These are phyloP conservation scores for Phaeosphaeria sp. DNA, from an alignment of 2,329 filamentous ascomycete species.

Conservation along the genomic window DNA sequence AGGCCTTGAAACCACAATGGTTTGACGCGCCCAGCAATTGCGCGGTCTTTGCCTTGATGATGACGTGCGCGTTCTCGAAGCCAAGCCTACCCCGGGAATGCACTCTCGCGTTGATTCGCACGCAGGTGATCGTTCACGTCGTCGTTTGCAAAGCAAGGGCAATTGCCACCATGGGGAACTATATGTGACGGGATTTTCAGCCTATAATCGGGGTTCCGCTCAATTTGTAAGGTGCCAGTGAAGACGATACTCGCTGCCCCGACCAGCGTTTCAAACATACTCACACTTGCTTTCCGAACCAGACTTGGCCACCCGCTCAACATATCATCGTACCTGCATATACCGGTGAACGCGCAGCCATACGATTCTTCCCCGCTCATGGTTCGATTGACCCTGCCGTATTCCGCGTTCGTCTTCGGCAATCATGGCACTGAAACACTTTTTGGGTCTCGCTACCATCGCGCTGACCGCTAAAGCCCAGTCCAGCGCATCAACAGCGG, in stretches of 20 bases:
- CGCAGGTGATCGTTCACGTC: conserved; percentile 16
- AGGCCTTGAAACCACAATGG: conserved; percentile 13
- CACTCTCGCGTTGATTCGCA: not conserved
- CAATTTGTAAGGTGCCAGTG: not conserved
- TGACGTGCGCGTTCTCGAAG: conserved; percentile 26
- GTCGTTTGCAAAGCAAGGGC: conserved; percentile 7
- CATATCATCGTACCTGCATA: conserved; percentile 12
- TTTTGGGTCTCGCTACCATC: conserved; percentile 31
- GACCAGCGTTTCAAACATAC: not conserved
- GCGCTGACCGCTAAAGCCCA: conserved; percentile 32
- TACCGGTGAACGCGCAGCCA: not conserved
- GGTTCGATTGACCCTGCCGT: conserved; percentile 1
- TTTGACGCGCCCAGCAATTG: conserved; percentile 12
- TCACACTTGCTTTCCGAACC: not conserved
- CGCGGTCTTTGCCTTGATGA: conserved; percentile 5
- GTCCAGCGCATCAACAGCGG: conserved; percentile 16
- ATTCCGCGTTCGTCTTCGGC: not conserved
- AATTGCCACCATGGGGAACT: conserved; percentile 23
- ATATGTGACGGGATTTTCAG: conserved; percentile 6
- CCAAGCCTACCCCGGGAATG: conserved; percentile 15
- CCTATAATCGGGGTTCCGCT: not conserved
- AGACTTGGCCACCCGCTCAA: not conserved
- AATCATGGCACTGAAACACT: conserved; percentile 30
- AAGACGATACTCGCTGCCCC: not conserved
- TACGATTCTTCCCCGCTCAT: conserved; percentile 6